Evolutionary conservation across 371 early-diverging fungal species (phyloP).

Genomic region (Mortierella sp.): DNA sequence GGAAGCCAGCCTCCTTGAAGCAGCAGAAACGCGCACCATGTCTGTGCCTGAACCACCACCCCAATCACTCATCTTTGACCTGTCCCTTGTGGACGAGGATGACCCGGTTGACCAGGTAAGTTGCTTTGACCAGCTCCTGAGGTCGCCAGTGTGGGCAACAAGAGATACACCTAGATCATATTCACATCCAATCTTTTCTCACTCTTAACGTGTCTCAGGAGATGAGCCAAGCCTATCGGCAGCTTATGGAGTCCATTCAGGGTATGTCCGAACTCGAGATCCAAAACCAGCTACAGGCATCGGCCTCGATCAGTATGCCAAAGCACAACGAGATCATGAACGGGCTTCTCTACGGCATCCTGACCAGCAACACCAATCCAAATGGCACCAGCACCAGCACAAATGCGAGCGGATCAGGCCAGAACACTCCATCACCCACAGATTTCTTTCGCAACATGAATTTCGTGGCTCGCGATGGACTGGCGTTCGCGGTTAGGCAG

Average conservation of each 20-base stretch:
- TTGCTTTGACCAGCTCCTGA: not conserved
- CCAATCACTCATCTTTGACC: conserved; percentile 58
- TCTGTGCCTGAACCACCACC: conserved; percentile 26
- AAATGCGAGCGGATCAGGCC: conserved; percentile 5
- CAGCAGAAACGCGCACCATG: conserved; percentile 16
- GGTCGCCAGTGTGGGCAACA: not conserved
- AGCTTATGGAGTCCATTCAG: conserved; percentile 55
- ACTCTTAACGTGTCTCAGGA: conserved; percentile 52
- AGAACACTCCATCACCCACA: conserved; percentile 8
- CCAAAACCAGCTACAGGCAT: conserved; percentile 73
- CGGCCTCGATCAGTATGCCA: conserved; percentile 63
- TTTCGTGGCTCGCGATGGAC: conserved; percentile 75
- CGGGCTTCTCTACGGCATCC: conserved; percentile 73
- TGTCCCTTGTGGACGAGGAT: conserved; percentile 54
- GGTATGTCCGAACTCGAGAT: conserved; percentile 72
- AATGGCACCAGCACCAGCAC: conserved; percentile 1
- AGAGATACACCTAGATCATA: not conserved
- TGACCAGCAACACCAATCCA: conserved; percentile 55
- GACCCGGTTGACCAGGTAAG: conserved; percentile 58
- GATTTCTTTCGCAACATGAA: conserved; percentile 69
- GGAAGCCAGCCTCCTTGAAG: conserved; percentile 1
- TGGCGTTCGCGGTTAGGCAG: conserved; percentile 58
- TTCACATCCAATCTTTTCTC: conserved; percentile 1
- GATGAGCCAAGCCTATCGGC: conserved; percentile 58
- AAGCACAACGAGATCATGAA: conserved; percentile 68